Base-by-base conservation (phyloP, 139 green algal species). In the Edaphochlamys debaryana region DNA sequence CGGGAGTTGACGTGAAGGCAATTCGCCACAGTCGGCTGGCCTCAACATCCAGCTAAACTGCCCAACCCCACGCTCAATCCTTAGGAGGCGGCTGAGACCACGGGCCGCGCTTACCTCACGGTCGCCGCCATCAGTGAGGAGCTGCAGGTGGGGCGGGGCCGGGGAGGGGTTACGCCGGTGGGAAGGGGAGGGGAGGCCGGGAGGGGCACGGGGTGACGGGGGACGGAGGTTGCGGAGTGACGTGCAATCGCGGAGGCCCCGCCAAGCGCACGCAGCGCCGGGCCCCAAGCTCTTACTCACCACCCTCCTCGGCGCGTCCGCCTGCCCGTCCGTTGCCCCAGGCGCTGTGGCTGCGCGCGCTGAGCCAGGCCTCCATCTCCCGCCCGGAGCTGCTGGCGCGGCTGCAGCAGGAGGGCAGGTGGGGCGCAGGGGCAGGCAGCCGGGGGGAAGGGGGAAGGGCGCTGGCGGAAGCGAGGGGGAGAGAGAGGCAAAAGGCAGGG, bases 261-360 rank as follows among this genome's bases (percentile, higher is more conserved):
- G n/a, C n/a, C n/a, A n/a, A n/a, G n/a, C n/a, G n/a, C n/a, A n/a
- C n/a, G n/a, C n/a, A n/a, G n/a, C n/a, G n/a, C n/a, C n/a, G n/a
- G n/a, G n/a, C n/a, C n/a, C n/a, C n/a, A n/a, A n/a, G n/a, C n/a
- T n/a, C n/a, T n/a, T n/a, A n/a, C n/a, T n/a, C n/a, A n/a, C n/a
- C n/a, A n/a, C n/a, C n/a, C n/a, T n/a, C n/a, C n/a, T n/a, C n/a
- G n/a, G n/a, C n/a, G n/a, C 54, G 19, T 30, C 54, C 23, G 54
- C 54, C 22, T 63, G 15, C 54, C n/a, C n/a, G 19, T 54, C 54
- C 54, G 22, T 9, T 29, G 54, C n/a, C 5, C 23, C 78, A 84
- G 78, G n/a, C 19, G 36, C 66, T 84, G 66, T 84, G 78, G 78
- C 52, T 76, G 66, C 48, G 78, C 19, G 78, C 78, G 0, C 66